phyloP scores from a whole-genome alignment of 352 stramenopile species.

The Phytopythium ostracodes region DNA sequence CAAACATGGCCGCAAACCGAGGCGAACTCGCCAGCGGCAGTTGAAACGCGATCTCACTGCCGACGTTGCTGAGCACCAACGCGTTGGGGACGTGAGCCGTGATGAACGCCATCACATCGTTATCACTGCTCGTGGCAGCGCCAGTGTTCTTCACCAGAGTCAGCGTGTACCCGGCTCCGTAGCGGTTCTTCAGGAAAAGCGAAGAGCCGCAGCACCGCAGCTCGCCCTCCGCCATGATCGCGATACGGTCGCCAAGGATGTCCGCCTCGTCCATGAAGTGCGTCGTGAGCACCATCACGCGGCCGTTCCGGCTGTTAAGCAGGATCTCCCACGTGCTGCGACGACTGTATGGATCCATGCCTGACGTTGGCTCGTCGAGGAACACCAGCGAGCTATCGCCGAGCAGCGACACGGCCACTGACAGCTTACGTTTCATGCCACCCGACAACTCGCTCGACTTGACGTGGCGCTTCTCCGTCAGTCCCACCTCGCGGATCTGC shows the following conservation, averaged over 20 bases:
- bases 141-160: conserved; percentile 64
- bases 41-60: conserved; percentile 66
- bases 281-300: conserved; percentile 90
- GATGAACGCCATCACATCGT: conserved; percentile 34
- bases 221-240: conserved; percentile 81
- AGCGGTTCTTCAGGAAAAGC: conserved; percentile 79
- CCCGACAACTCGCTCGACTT: conserved; percentile 64
- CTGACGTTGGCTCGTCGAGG: conserved; percentile 91
- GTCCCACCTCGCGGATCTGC: conserved; percentile 51
- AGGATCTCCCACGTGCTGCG: conserved; percentile 91
- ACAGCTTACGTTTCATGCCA: conserved; percentile 91
- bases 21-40: conserved; percentile 43
- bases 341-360: conserved; percentile 95
- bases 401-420: conserved; percentile 85
- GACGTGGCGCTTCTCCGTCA: conserved; percentile 58
- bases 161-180: conserved; percentile 67
- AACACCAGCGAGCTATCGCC: conserved; percentile 82
- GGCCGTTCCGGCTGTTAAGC: conserved; percentile 50
- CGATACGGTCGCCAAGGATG: conserved; percentile 76
- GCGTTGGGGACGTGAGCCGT: conserved; percentile 29
- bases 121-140: conserved; percentile 24
- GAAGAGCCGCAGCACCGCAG: conserved; percentile 69
- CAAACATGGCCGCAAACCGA: conserved; percentile 61
- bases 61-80: conserved; percentile 59
- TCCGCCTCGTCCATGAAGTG: conserved; percentile 95